These are phyloP conservation scores for Monosporozyma unispora DNA, from an alignment of 805 yeast species.

Conservation along the genomic window DNA sequence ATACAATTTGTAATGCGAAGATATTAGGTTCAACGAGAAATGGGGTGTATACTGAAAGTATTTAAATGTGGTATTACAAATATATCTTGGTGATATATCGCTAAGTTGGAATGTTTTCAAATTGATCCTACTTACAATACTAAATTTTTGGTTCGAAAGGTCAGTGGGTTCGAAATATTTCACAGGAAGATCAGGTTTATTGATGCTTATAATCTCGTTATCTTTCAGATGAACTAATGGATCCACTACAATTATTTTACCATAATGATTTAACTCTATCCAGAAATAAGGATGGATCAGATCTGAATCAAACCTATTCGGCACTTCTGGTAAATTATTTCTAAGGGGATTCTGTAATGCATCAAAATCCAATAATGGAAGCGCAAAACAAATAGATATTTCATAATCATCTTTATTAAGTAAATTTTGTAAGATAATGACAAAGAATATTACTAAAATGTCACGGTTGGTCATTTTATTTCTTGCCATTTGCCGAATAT, in stretches of 20 bases:
- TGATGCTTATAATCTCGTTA: slow-evolving; percentile 10
- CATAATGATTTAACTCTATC: slow-evolving; percentile 14
- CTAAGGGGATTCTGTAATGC: neutral
- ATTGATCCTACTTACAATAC: slow-evolving; percentile 14
- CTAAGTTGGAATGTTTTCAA: slow-evolving; percentile 4
- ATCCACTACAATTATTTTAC: slow-evolving; percentile 15
- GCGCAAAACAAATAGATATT: slow-evolving; percentile 14
- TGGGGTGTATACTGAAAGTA: slow-evolving; percentile 8
- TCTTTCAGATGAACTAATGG: slow-evolving; percentile 17
- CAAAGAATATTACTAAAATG: slow-evolving; percentile 15
- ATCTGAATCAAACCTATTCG: slow-evolving; percentile 21
- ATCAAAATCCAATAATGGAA: slow-evolving; percentile 16
- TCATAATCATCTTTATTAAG: slow-evolving; percentile 1
- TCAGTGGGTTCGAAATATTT: slow-evolving; percentile 8
- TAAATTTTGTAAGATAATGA: slow-evolving; percentile 15
- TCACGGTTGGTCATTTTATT: slow-evolving; percentile 19
- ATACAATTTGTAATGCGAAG: slow-evolving; percentile 9
- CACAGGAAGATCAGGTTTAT: slow-evolving; percentile 6
- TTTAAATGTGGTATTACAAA: slow-evolving; percentile 13
- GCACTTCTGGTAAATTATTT: slow-evolving; percentile 7
- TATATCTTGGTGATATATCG: slow-evolving; percentile 21
- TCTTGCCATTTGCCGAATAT: slow-evolving; percentile 15
- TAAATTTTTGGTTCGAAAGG: slow-evolving; percentile 10
- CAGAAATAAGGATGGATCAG: slow-evolving; percentile 21
- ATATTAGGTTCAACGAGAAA: slow-evolving; percentile 4